Conservation (phyloP, 129 eudicot genomes). For the Escallonia herrerae region DNA sequence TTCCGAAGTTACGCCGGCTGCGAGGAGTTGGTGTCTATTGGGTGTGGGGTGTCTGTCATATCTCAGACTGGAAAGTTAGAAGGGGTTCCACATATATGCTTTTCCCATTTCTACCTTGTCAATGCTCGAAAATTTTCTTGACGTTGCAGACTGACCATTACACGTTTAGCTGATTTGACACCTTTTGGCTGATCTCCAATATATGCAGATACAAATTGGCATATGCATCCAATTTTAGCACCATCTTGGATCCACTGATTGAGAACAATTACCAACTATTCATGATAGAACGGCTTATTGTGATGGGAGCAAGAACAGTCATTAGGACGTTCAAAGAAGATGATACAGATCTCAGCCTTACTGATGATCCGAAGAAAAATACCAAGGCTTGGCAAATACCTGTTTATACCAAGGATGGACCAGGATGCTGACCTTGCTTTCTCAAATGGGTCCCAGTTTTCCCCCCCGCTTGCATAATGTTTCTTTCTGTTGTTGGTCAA, state of each 20-base stretch:
- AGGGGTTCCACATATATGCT: too few relatives aligned
- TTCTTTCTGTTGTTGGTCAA: not conserved
- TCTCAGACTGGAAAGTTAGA: too few relatives aligned
- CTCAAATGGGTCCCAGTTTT: not conserved
- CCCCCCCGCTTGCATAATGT: not conserved
- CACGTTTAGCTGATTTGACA: too few relatives aligned
- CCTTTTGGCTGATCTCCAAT: too few relatives aligned
- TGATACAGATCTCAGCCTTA: slow-evolving; percentile 75
- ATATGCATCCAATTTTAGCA: slow-evolving; percentile 78
- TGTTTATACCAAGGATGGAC: slow-evolving; percentile 51
- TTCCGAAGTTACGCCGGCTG: too few relatives aligned
- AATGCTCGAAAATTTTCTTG: too few relatives aligned
- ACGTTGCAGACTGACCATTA: too few relatives aligned
- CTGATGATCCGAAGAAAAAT: slow-evolving; percentile 92
- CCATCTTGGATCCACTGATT: slow-evolving; percentile 57
- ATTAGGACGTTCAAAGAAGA: slow-evolving; percentile 68
- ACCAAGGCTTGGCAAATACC: slow-evolving; percentile 76
- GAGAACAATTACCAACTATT: slow-evolving; percentile 91
- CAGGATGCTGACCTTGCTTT: slow-evolving; percentile 37
- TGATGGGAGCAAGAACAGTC: slow-evolving; percentile 74
- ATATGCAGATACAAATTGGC: slow-evolving; percentile 83
- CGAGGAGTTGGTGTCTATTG: too few relatives aligned
- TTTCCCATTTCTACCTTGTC: too few relatives aligned
- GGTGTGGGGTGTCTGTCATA: too few relatives aligned
- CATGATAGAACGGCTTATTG: slow-evolving; percentile 84